These are phyloP conservation scores for Suillus paluster DNA, from an alignment of 768 basidiomycete species.

Conservation along the genomic window DNA sequence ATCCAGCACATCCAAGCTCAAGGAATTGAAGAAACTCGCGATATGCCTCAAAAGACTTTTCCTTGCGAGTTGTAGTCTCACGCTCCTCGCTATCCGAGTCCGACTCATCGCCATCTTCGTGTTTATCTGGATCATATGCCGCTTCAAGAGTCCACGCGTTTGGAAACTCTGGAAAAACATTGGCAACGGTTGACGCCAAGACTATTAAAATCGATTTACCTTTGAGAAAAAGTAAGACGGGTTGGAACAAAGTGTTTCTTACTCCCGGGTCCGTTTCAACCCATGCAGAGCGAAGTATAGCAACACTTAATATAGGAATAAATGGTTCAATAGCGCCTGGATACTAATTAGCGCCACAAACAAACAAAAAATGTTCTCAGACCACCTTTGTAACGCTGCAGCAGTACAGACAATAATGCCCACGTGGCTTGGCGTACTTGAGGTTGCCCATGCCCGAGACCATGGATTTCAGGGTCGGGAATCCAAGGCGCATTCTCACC, in stretches of 20 bases:
- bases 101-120: constrained; percentile 40
- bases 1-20: constrained; percentile 75
- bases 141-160: constrained; percentile 64
- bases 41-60: constrained; percentile 53
- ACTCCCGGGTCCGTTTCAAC: constrained; percentile 74
- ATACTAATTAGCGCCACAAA: constrained; percentile 17
- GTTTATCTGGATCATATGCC: constrained; percentile 15
- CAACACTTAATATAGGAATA: constrained; percentile 55
- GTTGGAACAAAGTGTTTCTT: constrained; percentile 68
- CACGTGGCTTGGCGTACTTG: constrained; percentile 76
- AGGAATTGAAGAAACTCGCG: constrained; percentile 81
- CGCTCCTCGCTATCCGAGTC: constrained; percentile 22
- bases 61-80: constrained; percentile 3
- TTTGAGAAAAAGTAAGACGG: constrained; percentile 71
- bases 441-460: constrained; percentile 70
- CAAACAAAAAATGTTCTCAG: background rate
- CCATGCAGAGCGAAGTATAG: constrained; percentile 70
- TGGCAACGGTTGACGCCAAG: background rate
- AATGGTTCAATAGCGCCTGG: constrained; percentile 31
- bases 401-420: constrained; percentile 51
- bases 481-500: constrained; percentile 47
- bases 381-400: constrained; percentile 52
- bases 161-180: constrained; percentile 53
- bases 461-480: constrained; percentile 34
- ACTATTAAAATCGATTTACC: constrained; percentile 43